phyloP scores from a whole-genome alignment of 345 rosid genomes.

The Murraya paniculata region DNA sequence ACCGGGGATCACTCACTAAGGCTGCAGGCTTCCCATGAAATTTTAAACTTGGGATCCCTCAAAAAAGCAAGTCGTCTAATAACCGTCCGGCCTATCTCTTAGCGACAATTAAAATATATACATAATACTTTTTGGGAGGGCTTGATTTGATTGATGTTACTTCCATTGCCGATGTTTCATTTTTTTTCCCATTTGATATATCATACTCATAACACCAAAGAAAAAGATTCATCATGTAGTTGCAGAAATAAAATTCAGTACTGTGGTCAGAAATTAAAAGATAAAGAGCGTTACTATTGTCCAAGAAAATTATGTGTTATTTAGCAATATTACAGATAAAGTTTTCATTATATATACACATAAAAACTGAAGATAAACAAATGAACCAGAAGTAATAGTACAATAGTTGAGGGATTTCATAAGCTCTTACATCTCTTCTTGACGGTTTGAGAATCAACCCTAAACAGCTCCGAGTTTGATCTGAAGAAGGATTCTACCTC shows the following conservation, averaged over 20 bases:
- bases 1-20: not conserved
- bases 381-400: not conserved
- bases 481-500: constrained; percentile 55
- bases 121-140: not conserved
- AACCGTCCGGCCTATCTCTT: not conserved
- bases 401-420: constrained; percentile 12
- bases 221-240: not conserved
- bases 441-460: constrained; percentile 3
- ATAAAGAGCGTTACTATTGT: too few relatives aligned
- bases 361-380: not conserved
- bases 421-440: constrained; percentile 50
- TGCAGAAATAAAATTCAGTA: not conserved
- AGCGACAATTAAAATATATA: not conserved
- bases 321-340: not conserved
- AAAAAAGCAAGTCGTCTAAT: not conserved
- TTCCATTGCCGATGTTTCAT: not conserved
- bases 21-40: not conserved
- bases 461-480: constrained; percentile 24
- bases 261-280: not conserved
- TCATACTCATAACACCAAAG: not conserved
- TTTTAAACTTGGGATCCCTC: not conserved
- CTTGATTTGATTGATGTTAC: not conserved
- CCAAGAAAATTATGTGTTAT: not conserved
- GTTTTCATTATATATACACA: not conserved
- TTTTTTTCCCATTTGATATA: not conserved